Evolutionary conservation across 2,329 filamentous ascomycete species (phyloP).

Genomic region (Colletotrichum sp.): DNA sequence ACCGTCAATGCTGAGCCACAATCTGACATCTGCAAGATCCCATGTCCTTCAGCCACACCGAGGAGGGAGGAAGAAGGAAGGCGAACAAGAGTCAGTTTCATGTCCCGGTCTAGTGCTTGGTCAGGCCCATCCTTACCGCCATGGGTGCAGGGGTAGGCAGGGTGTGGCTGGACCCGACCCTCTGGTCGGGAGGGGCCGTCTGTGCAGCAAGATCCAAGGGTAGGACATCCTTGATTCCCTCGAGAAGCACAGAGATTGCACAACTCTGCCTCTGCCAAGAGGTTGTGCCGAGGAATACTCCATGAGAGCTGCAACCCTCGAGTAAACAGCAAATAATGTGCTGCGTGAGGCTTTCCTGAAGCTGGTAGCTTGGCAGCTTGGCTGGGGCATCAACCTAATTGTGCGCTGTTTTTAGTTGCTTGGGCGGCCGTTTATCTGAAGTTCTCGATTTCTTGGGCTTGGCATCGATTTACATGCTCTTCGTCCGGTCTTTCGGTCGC

Average conservation of each 20-base stretch:
- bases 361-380: constrained; percentile 9
- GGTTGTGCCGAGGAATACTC: neutral
- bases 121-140: neutral
- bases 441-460: neutral
- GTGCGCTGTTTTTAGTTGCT: neutral
- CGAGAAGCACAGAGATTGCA: neutral
- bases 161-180: neutral
- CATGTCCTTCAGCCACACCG: neutral
- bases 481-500: neutral
- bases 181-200: constrained; percentile 16
- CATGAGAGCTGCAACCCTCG: neutral
- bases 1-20: constrained; percentile 2
- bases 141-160: neutral
- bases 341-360: neutral
- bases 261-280: neutral
- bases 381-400: neutral
- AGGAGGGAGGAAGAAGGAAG: neutral
- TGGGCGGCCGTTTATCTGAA: neutral
- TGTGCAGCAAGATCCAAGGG: neutral
- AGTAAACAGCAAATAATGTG: neutral
- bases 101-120: neutral
- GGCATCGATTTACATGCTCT: neutral
- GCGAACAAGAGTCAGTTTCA: neutral
- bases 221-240: neutral
- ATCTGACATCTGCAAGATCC: neutral